These are phyloP conservation scores for Alternaria longipes DNA, from an alignment of 2,329 filamentous ascomycete species.

Conservation along the genomic window DNA sequence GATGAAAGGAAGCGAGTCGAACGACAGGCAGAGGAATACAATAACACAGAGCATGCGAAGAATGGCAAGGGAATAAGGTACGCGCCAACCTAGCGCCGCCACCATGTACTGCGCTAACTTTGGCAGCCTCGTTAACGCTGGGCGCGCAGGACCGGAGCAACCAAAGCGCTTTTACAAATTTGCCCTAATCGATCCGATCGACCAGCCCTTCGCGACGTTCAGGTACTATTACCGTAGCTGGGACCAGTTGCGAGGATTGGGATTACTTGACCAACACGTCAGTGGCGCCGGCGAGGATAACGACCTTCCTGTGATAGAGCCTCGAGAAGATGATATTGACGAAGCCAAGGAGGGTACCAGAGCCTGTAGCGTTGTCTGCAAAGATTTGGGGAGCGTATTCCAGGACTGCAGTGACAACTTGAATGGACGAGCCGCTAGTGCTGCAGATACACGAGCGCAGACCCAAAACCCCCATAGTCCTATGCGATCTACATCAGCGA, in stretches of 20 bases:
- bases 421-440: neutral
- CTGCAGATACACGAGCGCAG: neutral
- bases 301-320: conserved; percentile 41
- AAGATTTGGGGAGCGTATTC: neutral
- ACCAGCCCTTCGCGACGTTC: conserved; percentile 59
- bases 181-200: conserved; percentile 58
- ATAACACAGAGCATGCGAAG: conserved; percentile 31
- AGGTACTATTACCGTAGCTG: conserved; percentile 51
- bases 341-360: neutral
- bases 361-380: neutral
- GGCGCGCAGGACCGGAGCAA: conserved; percentile 49
- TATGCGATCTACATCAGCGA: neutral
- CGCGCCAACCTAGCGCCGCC: conserved; percentile 14
- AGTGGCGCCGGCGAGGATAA: conserved; percentile 27
- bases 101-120: conserved; percentile 22
- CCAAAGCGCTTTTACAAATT: conserved; percentile 60
- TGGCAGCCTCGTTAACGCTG: conserved; percentile 49
- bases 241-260: conserved; percentile 39
- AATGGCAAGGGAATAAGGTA: conserved; percentile 40
- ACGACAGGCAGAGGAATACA: conserved; percentile 38
- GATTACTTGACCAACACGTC: conserved; percentile 27
- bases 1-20: conserved; percentile 52
- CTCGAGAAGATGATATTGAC: conserved; percentile 10
- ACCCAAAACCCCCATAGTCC: neutral
- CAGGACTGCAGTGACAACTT: neutral